Evolutionary conservation across 768 basidiomycete genomes (phyloP).

Genomic region (Asterophora lycoperdoides): DNA sequence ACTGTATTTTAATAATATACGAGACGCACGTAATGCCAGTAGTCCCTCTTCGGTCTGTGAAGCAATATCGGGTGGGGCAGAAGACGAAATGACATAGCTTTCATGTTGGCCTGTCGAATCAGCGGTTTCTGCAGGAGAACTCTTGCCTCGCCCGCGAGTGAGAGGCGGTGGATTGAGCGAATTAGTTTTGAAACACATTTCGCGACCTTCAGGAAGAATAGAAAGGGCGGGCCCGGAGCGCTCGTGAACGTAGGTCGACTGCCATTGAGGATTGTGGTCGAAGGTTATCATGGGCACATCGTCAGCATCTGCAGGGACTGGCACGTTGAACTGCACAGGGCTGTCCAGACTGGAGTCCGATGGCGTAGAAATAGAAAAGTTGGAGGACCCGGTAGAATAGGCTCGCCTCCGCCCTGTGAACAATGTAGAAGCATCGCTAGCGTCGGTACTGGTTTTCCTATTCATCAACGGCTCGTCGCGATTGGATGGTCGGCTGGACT

Average conservation of each 20-base stretch:
- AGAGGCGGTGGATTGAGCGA: conserved; percentile 6
- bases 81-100: conserved; percentile 14
- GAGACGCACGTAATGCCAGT: conserved; percentile 6
- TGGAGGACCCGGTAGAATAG: conserved; percentile 39
- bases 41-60: conserved; percentile 6
- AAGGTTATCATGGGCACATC: conserved; percentile 36
- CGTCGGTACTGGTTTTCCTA: conserved; percentile 17
- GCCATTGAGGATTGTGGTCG: conserved; percentile 38
- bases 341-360: conserved; percentile 34
- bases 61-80: conserved; percentile 6
- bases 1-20: no score
- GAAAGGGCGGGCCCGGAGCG: conserved; percentile 34
- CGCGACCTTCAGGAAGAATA: conserved; percentile 49
- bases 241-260: conserved; percentile 19
- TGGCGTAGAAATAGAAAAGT: conserved; percentile 36
- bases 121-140: conserved; percentile 6
- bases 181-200: conserved; percentile 25
- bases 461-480: conserved; percentile 3
- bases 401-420: conserved; percentile 29
- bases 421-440: conserved; percentile 16
- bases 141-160: conserved; percentile 9
- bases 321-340: conserved; percentile 21
- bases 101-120: conserved; percentile 12
- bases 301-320: conserved; percentile 32
- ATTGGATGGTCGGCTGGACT: not conserved